Percentiles rank a stretch among this genome's conserved stretches.
phyloP scores from a whole-genome alignment of 1,284 basidiomycete genomes.

The Trichosporon faecale region DNA sequence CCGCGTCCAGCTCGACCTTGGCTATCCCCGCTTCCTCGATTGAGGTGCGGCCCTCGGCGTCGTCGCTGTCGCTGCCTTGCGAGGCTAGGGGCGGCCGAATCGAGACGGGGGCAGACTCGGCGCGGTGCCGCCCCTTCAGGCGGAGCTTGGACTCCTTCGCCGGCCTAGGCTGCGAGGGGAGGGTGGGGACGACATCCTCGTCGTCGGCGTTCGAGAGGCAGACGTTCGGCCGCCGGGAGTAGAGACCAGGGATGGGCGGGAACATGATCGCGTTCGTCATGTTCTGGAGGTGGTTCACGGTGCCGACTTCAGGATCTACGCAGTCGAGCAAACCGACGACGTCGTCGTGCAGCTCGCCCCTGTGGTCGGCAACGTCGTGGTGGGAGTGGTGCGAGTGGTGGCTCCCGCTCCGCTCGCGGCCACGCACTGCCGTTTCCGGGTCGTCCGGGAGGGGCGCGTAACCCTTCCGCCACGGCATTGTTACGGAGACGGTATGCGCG shows the following conservation, averaged over 20 bases:
- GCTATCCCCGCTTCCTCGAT: neutral
- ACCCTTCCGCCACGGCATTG: slow-evolving; percentile 11
- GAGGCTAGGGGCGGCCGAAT: neutral
- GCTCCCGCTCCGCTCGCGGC: neutral
- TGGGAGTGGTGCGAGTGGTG: neutral
- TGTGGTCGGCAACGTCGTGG: slow-evolving; percentile 18
- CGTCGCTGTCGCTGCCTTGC: neutral
- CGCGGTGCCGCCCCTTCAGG: neutral
- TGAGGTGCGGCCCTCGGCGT: neutral
- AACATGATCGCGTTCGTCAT: slow-evolving; percentile 49
- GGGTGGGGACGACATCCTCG: neutral
- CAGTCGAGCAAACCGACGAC: slow-evolving; percentile 45
- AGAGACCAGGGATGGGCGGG: slow-evolving; percentile 46
- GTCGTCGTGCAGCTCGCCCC: slow-evolving; percentile 38
- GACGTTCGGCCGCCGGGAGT: slow-evolving; percentile 43
- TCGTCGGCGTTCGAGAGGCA: slow-evolving; percentile 31
- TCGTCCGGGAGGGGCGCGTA: slow-evolving; percentile 1
- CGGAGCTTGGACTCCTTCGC: neutral
- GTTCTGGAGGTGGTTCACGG: slow-evolving; percentile 50
- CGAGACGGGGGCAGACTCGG: neutral
- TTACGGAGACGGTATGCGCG: slow-evolving; percentile 25
- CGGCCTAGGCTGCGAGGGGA: neutral
- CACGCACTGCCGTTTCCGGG: neutral
- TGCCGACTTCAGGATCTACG: slow-evolving; percentile 45
- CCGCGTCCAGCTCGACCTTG: neutral